Base-by-base conservation (phyloP, 192 early-diverging fungal species). In the Podila clonocystis region DNA sequence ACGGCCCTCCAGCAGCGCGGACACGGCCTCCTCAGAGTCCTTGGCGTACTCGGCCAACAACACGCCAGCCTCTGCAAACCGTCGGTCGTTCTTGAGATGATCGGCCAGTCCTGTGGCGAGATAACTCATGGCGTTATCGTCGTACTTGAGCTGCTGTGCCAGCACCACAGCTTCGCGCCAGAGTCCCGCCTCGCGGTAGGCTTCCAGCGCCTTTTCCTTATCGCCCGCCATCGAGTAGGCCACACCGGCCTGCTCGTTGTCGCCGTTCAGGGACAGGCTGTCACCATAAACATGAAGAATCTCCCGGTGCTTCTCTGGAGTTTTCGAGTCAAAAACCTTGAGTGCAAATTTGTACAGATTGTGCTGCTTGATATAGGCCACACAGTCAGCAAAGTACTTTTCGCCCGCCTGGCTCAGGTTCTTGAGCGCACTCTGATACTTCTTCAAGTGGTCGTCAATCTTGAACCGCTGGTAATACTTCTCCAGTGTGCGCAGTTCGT, bases 381-480 rank as follows among this genome's bases (percentile, higher is more conserved):
- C 60, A 29, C 91, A 68, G 62, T 94, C 89, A 2, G 87, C 83
- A 82, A 93, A 91, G 41, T 83, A 69, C 9, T 80, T 63, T 33
- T 87, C 87, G 55, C 85, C 86, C 9, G 90, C 84, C 48, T 80
- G 82, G 50, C 84, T 87, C 65, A 98, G 75, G 79, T 97, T 90
- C 13, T 68, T 63, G 0, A 98, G 74, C 0, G 96, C 97, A 57
- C 86, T 87, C n/a, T 82, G 77, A 62, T 85, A 67, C 59, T 93
- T 89, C 9, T 86, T 84, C 22, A 99, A 86, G 82, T 97, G 91
- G 58, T 94, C 93, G 63, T 99, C 95, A 63, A 99, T 98, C 67
- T 82, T 85, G 87, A 87, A 98, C 1, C 92, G 91, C 67, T 96
- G 95, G 70, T 95, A 95, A 60, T 92, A 88, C 48, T 87, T 86